Conservation (phyloP, 257 asterid species). For the Eustoma russellianum region DNA sequence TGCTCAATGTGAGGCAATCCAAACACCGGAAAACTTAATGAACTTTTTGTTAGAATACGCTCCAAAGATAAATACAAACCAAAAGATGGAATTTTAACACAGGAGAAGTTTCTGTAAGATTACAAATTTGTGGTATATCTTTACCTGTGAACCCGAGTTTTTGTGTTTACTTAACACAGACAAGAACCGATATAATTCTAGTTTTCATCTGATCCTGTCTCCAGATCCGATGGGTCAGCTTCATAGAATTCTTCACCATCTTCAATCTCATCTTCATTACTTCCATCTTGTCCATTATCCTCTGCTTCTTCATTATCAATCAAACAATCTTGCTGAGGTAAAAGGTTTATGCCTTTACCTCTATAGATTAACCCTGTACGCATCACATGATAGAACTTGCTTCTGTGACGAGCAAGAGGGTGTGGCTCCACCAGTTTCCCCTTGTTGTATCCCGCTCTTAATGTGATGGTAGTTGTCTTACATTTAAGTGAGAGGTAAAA, state of each 20-base stretch:
- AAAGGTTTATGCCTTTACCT: slow-evolving; percentile 48
- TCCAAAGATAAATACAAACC: too few species aligned
- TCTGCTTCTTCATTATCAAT: slow-evolving; percentile 30
- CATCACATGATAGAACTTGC: slow-evolving; percentile 71
- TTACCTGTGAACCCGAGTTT: too few species aligned
- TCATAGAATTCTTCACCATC: slow-evolving; percentile 21
- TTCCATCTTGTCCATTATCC: slow-evolving; percentile 17
- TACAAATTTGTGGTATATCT: too few species aligned
- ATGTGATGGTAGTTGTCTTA: slow-evolving; percentile 78
- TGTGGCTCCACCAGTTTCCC: slow-evolving; percentile 65
- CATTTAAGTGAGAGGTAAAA: slow-evolving; percentile 81
- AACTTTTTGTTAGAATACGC: too few species aligned
- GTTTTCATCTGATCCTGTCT: slow-evolving; percentile 38
- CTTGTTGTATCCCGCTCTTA: slow-evolving; percentile 76
- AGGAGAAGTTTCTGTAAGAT: too few species aligned
- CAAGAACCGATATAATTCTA: slow-evolving; percentile 6
- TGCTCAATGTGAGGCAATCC: too few species aligned
- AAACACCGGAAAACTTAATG: too few species aligned
- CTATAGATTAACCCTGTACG: slow-evolving; percentile 77
- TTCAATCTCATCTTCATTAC: slow-evolving; percentile 23
- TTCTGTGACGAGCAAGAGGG: slow-evolving; percentile 63
- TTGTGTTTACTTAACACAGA: too few species aligned
- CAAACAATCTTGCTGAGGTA: slow-evolving; percentile 31
- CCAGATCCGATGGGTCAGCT: slow-evolving; percentile 42
- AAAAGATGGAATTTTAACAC: too few species aligned